Base-by-base conservation (phyloP, 768 basidiomycete genomes). In the Lactarius evosmus region DNA sequence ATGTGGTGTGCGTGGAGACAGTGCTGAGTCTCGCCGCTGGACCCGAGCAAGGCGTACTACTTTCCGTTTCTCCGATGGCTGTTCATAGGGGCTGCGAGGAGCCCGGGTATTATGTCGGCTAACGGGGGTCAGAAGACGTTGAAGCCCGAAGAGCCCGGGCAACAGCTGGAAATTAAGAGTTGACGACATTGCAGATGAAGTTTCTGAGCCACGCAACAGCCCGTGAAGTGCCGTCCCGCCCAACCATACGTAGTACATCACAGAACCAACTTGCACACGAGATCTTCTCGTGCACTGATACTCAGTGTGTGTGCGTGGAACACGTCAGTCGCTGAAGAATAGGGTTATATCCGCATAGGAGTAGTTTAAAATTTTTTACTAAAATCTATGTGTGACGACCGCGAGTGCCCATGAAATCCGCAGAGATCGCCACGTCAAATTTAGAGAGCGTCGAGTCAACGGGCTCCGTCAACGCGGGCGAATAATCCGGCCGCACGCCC, bases 401-500 rank as follows among this genome's bases (percentile, higher is more conserved):
- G n/a, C 38, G 64, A 51, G 55, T 51, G 25, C 54, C 59, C 57
- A 65, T 56, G 46, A 50, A 65, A 32, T 65, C 53, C 6, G 32
- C 17, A 56, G 46, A 36, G 17, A n/a, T 25, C 16, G 41, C 19
- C 30, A n/a, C n/a, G 12, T 58, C 32, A 5, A 33, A 34, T 64
- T 22, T 56, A 52, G 54, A 61, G 17, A 29, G 32, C n/a, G 27
- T 29, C 29, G 57, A 9, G 1, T 30, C 4, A 16, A 69, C 40
- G 22, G 68, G 67, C 51, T 81, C 76, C 17, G 83, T 83, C 67
- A 85, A 67, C 7, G 77, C 75, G 33, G 85, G 83, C 33, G 84
- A 78, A 74, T 91, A 92, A 54, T 81, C 80, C 12, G 89, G 88
- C 60, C 84, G 78, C 19, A 85, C 74, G 32, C 88, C 89, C 50